Evolutionary conservation across 129 eudicot species (phyloP), one percentile per base, ranked within the genome.

Genomic region (Chrysanthemum seticuspe): DNA sequence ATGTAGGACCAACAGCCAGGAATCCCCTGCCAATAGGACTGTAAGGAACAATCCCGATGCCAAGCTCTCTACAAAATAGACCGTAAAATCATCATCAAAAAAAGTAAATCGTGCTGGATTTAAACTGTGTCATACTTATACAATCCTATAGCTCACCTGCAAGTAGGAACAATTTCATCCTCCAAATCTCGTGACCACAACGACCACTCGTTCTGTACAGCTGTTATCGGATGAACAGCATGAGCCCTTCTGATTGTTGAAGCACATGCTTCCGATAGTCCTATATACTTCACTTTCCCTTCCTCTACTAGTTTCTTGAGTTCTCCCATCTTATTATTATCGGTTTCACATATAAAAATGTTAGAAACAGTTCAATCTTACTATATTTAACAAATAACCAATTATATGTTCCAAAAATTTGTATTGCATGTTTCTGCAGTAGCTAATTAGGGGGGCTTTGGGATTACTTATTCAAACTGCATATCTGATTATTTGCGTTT

Each of bases 211-310:
- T 77, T 48, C 48, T 89, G 89, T 14, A 89, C 84, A 3, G 96
- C 87, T 13, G 92, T 82, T 40, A 86, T 77, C 3, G 96, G 96
- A 80, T 89, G 96, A 63, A 89, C 85, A 27, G 88, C 92, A 71
- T 86, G 92, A 11, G 96, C 96, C n/a, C 92, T 84, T 82, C 96
- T 80, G 52, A 88, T 88, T 10, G 95, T 88, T 45, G 87, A 83
- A 61, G 86, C 79, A 10, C 85, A 88, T 11, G 92, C 96, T 78
- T 89, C 92, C 18, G 96, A 89, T 18, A 89, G 62, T 57, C 96
- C 96, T 6, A 89, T 47, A 68, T 86, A 89, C 75, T 89, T 88
- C 72, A 88, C 76, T 67, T 88, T 88, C 2, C 95, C 90, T 75
- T 88, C 95, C 70, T 83, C 84, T 15, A 89, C 96, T 64, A 89